Evolutionary conservation across 768 basidiomycete genomes (phyloP), one percentile per base, ranked within the genome.

Genomic region (Agaricus sinodeliciosus): DNA sequence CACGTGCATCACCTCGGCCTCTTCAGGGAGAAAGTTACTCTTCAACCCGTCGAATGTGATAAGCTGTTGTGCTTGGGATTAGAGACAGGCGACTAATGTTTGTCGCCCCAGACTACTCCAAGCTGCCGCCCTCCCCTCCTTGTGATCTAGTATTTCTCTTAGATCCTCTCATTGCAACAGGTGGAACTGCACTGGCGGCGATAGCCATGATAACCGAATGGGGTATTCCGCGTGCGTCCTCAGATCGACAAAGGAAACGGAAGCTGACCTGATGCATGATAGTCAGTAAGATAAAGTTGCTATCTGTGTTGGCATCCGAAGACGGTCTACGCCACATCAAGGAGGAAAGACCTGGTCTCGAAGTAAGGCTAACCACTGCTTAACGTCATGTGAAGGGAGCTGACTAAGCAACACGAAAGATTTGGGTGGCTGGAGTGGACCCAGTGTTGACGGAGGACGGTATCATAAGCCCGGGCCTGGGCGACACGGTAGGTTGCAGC

Each of bases 81-180:
- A 35, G 9, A 41, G 37, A 19, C 53, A 5, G 31, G 40, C 25
- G 11, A 36, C 40, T 16, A 45, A 36, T 31, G 44, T 43, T 37
- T 39, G 43, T 9, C 28, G 42, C 2, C 31, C 1, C 51, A 94
- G 92, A 95, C 66, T 91, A 93, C 68, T 94, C 91, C 48, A 94
- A 94, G 70, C 76, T 95, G 34, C 94, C 93, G 11, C 70, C 81
- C 35, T 70, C 72, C 8, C 82, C 86, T 3, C 82, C 85, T 0
- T 80, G 94, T 12, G 94, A 97, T 62, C 68, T 79, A 37, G 84
- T 93, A n/a, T 91, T 84, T 69, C 72, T 98, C 19, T 75, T 97
- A 27, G 95, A 98, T 60, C 95, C 95, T 15, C 70, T 97, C 28
- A 85, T 97, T 60, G 95, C 95, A 0, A 97, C 95, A 2, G 95